Evolutionary conservation across 1,284 basidiomycete genomes (phyloP).

Genomic region (Sanghuangporus baumii): DNA sequence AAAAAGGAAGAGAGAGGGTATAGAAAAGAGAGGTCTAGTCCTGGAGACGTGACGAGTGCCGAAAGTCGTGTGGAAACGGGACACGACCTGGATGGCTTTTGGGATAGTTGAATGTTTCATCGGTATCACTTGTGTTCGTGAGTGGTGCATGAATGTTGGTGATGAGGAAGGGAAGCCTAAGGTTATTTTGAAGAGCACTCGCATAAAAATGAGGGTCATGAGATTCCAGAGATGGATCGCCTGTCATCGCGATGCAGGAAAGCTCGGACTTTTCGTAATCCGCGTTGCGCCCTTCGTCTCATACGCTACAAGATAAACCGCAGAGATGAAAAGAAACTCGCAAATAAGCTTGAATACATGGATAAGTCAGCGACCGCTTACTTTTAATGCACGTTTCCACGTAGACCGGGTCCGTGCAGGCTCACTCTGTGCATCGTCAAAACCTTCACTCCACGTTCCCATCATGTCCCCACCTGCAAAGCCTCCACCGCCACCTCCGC

Average conservation of each 20-base stretch:
- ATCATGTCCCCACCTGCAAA: neutral
- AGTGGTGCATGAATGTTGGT: neutral
- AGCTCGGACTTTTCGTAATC: slow-evolving; percentile 1
- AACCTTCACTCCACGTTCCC: neutral
- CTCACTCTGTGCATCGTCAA: neutral
- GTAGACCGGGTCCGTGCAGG: neutral
- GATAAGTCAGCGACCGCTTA: neutral
- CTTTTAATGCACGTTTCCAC: slow-evolving; percentile 3
- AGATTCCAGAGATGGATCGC: neutral
- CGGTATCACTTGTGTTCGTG: neutral
- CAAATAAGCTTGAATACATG: neutral
- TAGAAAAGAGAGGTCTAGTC: neutral
- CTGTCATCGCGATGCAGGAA: neutral
- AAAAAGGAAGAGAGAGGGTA: neutral
- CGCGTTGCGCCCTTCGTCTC: slow-evolving; percentile 3
- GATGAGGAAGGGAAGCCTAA: neutral
- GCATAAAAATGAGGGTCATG: neutral
- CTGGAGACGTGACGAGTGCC: neutral
- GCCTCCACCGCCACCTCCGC: neutral
- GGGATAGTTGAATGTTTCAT: too few relatives aligned
- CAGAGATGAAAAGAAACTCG: neutral
- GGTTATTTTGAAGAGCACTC: neutral
- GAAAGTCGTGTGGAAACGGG: neutral
- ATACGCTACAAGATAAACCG: neutral
- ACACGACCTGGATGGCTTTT: too few relatives aligned